Evolutionary conservation across 768 basidiomycete species (phyloP), one percentile per base, ranked within the genome.

Genomic region (Kwoniella mangroviensis): DNA sequence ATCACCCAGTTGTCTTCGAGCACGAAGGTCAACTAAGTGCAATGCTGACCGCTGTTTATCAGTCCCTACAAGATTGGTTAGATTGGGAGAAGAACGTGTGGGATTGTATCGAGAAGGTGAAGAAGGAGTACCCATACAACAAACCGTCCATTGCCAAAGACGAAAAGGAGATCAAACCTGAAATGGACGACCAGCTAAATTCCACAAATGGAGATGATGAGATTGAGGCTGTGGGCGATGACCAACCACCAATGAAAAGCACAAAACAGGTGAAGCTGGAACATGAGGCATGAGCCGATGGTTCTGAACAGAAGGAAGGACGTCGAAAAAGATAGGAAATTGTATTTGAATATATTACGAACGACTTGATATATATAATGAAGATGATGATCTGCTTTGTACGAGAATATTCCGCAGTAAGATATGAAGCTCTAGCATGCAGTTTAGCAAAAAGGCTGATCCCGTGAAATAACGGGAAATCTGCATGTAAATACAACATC

Each of bases 11-110:
- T 34, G 6, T 34, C 34, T 34, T 34, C 34, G 34, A 34, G 6
- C 9, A 34, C 9, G 34, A 34, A 34, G 34, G 34, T 34, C 34
- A 34, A 34, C 34, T 34, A 34, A 34, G 34, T 34, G 3, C 6
- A 34, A 34, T 63, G 19, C n/a, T 49, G 21, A 49, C 43, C 34
- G 34, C 34, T 34, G 34, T 24, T 49, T 54, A 15, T 43, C n/a
- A 75, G 69, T 73, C 67, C 4, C 43, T 76, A 42, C 26, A 70
- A 7, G 75, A 76, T 12, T 76, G 73, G 73, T 26, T 72, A 28
- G 75, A 72, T 10, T 76, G 75, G 75, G 75, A 76, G 58, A 40
- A 63, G 5, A 64, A 19, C 9, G 75, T 76, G 9, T 74, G 57
- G 65, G 42, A 49, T 22, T 59, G 70, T 11, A 68, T 76, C 19